phyloP scores from a whole-genome alignment of 2,329 filamentous ascomycete species.

The Coniochaeta ligniaria region DNA sequence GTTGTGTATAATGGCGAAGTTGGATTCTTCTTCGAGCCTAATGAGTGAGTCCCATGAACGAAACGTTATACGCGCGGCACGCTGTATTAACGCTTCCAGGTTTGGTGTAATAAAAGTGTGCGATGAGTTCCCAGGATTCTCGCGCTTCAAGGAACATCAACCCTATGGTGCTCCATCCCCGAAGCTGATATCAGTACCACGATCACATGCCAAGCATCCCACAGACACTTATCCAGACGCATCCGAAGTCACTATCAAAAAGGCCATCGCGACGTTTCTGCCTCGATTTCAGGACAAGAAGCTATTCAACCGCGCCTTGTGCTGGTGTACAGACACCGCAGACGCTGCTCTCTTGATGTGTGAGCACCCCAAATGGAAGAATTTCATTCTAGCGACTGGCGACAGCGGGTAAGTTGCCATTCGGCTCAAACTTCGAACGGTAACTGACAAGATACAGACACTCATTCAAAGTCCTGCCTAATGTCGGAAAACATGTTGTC shows the following conservation, averaged over 20 bases:
- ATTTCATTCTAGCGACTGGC: slow-evolving; percentile 36
- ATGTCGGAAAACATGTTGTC: slow-evolving; percentile 37
- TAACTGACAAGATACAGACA: slow-evolving; percentile 21
- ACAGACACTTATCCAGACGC: slow-evolving; percentile 27
- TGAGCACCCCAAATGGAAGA: slow-evolving; percentile 31
- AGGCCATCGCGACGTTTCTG: slow-evolving; percentile 20
- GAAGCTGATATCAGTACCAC: slow-evolving; percentile 22
- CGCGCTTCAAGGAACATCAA: slow-evolving; percentile 22
- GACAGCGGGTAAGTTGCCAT: slow-evolving; percentile 32
- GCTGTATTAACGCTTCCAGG: slow-evolving; percentile 7
- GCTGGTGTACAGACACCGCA: slow-evolving; percentile 27
- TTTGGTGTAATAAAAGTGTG: slow-evolving; percentile 27
- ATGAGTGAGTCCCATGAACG: slow-evolving; percentile 18
- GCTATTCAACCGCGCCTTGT: slow-evolving; percentile 23
- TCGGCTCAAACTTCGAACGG: background rate
- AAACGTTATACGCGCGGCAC: background rate
- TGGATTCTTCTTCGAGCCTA: slow-evolving; percentile 42
- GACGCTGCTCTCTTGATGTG: slow-evolving; percentile 25
- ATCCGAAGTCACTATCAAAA: slow-evolving; percentile 21
- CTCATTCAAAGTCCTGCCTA: slow-evolving; percentile 36
- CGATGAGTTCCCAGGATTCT: slow-evolving; percentile 32
- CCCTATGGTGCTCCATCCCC: slow-evolving; percentile 22
- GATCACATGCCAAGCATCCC: slow-evolving; percentile 27
- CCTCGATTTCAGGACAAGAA: slow-evolving; percentile 19
- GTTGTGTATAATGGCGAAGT: slow-evolving; percentile 38